A percentile compares a stretch with the other conserved stretches of the same genome.
Conservation (phyloP, 2,329 filamentous ascomycete species). For the Claviceps africana region DNA sequence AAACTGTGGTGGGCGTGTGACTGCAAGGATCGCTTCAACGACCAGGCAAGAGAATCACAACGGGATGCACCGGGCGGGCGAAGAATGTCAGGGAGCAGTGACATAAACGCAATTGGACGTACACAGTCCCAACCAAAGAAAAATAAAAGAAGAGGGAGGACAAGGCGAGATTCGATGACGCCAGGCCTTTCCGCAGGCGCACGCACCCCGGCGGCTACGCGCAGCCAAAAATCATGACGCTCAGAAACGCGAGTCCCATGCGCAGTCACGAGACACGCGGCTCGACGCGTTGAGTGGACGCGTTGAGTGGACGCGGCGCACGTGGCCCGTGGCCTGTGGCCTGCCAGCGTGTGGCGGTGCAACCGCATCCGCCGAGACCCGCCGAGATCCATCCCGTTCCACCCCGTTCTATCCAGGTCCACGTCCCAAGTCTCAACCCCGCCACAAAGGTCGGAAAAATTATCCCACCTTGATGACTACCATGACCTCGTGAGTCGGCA, state of each 20-base stretch:
- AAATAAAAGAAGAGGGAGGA: not conserved
- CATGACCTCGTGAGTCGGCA: not conserved
- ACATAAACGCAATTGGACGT: not conserved
- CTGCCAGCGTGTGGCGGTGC: not conserved
- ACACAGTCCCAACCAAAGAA: not conserved
- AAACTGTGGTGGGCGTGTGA: not conserved
- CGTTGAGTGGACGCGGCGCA: too few species aligned
- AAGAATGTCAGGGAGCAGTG: not conserved
- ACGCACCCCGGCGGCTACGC: conserved; percentile 1
- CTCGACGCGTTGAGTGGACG: conserved; percentile 2
- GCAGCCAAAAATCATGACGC: conserved; percentile 13
- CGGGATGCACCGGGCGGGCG: not conserved
- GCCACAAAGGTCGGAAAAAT: not conserved
- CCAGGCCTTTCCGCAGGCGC: not conserved
- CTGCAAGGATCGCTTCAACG: not conserved
- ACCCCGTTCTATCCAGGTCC: too few species aligned
- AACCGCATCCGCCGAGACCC: not conserved
- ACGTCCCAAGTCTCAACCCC: too few species aligned
- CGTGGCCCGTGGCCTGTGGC: too few species aligned
- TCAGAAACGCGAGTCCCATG: conserved; percentile 20
- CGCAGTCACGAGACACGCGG: conserved; percentile 18
- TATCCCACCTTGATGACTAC: not conserved
- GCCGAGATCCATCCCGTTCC: too few species aligned
- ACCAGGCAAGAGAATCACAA: not conserved
- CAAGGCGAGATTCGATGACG: not conserved